Evolutionary conservation across 2,329 filamentous ascomycete genomes (phyloP).

Genomic region (Trichoderma sp.): DNA sequence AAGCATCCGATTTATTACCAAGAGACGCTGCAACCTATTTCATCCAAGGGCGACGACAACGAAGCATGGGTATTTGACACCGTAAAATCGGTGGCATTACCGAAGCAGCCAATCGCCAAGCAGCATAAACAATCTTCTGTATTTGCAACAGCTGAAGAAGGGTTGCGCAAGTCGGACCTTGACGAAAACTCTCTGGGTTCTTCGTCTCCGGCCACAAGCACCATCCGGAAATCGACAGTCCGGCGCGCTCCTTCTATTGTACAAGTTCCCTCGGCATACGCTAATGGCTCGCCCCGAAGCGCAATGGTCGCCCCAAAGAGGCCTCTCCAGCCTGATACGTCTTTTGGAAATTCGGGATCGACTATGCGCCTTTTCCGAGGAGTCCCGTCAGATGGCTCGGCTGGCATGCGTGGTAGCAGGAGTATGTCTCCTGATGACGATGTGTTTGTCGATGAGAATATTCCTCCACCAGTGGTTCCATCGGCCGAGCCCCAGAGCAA

Average conservation of each 20-base stretch:
- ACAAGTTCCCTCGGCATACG: slow-evolving; percentile 36
- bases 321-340: slow-evolving; percentile 85
- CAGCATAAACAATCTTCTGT: slow-evolving; percentile 53
- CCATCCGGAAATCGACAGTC: slow-evolving; percentile 62
- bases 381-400: slow-evolving; percentile 70
- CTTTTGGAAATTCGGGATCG: slow-evolving; percentile 89
- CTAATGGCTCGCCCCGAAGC: slow-evolving; percentile 47
- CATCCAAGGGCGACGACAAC: slow-evolving; percentile 64
- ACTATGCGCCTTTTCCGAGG: slow-evolving; percentile 90
- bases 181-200: slow-evolving; percentile 62
- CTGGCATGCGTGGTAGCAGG: slow-evolving; percentile 43
- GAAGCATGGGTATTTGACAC: slow-evolving; percentile 98
- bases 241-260: slow-evolving; percentile 50
- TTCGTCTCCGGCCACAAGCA: slow-evolving; percentile 54
- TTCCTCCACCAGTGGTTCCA: slow-evolving; percentile 49
- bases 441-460: slow-evolving; percentile 63
- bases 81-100: slow-evolving; percentile 67
- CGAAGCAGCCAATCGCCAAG: slow-evolving; percentile 52
- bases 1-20: slow-evolving; percentile 85
- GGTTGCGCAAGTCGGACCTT: slow-evolving; percentile 60
- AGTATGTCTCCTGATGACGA: slow-evolving; percentile 45
- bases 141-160: slow-evolving; percentile 60
- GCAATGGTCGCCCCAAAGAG: slow-evolving; percentile 60
- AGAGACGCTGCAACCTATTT: slow-evolving; percentile 78
- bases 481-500: slow-evolving; percentile 67